Conservation (phyloP, 495 filamentous ascomycete genomes). For the Aspergillus coremiiformis region DNA sequence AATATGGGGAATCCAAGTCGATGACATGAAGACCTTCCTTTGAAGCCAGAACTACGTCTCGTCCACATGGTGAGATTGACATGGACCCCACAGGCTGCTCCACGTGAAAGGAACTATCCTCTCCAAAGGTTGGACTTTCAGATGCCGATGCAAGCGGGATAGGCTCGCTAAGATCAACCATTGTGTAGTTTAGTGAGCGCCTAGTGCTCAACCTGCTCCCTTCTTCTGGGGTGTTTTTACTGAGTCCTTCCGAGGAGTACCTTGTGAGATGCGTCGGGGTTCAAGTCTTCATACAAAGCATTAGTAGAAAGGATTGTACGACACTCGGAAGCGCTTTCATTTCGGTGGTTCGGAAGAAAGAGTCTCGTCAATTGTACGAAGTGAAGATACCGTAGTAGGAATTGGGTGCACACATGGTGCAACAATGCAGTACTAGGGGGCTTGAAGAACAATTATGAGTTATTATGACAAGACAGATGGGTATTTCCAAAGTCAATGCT, state of each 20-base stretch:
- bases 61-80: conserved; percentile 86
- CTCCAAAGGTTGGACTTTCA: conserved; percentile 80
- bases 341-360: conserved; percentile 6
- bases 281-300: conserved; percentile 10
- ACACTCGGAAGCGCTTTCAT: conserved; percentile 9
- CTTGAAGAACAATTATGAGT: neutral
- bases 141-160: conserved; percentile 56
- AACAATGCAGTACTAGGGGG: neutral
- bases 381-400: neutral
- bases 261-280: conserved; percentile 1
- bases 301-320: conserved; percentile 1
- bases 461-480: neutral
- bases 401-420: conserved; percentile 12
- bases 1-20: conserved; percentile 86
- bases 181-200: conserved; percentile 20
- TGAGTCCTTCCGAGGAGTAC: conserved; percentile 2
- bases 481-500: neutral
- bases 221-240: neutral
- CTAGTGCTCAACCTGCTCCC: conserved; percentile 12
- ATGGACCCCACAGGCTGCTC: conserved; percentile 68
- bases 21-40: conserved; percentile 82
- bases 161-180: conserved; percentile 35
- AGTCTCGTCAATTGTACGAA: conserved; percentile 5
- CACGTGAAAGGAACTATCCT: conserved; percentile 76
- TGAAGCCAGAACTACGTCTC: conserved; percentile 89